Percentiles rank a stretch among this genome's conserved stretches.
Evolutionary conservation across 768 basidiomycete genomes (phyloP).

Genomic region (Paxillus rubicundulus): DNA sequence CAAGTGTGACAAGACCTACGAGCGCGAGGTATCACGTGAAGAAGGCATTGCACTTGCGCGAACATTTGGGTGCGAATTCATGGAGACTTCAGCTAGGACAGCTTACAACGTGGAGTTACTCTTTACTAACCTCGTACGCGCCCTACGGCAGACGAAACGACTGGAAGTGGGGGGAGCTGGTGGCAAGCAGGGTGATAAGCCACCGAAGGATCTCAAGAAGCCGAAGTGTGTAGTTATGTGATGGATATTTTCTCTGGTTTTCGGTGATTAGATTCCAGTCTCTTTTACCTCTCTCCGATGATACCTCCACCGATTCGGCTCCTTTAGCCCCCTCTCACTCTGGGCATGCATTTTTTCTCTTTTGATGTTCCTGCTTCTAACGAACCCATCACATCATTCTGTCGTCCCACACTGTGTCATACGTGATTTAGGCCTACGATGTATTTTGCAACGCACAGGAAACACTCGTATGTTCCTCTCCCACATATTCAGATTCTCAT

Average conservation of each 20-base stretch:
- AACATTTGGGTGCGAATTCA: conserved; percentile 87
- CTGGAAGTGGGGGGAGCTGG: conserved; percentile 46
- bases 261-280: conserved; percentile 64
- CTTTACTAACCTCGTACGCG: conserved; percentile 84
- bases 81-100: conserved; percentile 96
- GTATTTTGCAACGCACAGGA: conserved; percentile 38
- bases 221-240: conserved; percentile 80
- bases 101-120: conserved; percentile 88
- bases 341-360: conserved; percentile 22
- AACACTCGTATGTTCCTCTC: conserved; percentile 20
- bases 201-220: conserved; percentile 45
- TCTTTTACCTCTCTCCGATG: conserved; percentile 71
- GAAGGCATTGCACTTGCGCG: conserved; percentile 83
- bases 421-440: conserved; percentile 40
- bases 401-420: conserved; percentile 39
- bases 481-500: conserved; percentile 13
- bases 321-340: conserved; percentile 24
- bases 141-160: conserved; percentile 67
- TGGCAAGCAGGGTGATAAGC: conserved; percentile 39
- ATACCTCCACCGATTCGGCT: conserved; percentile 58
- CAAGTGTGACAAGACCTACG: conserved; percentile 90
- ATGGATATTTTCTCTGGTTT: conserved; percentile 58
- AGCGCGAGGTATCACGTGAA: conserved; percentile 87
- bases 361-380: conserved; percentile 29
- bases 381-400: conserved; percentile 27